These are phyloP conservation scores for Phaeosphaeriaceae sp. DNA, from an alignment of 2,329 filamentous ascomycete species.

Conservation along the genomic window DNA sequence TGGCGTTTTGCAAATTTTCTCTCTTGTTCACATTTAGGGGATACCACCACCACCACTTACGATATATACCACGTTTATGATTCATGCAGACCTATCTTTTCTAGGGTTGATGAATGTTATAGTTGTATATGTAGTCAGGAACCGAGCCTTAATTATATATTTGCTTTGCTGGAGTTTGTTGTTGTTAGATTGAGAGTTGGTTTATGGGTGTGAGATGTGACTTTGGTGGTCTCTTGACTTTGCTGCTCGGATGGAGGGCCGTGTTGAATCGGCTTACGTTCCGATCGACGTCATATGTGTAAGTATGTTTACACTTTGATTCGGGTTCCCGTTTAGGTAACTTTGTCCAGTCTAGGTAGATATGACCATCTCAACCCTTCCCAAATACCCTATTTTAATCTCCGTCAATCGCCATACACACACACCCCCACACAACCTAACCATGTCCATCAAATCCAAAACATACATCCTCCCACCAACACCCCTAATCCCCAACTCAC, in stretches of 20 bases:
- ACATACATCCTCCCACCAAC: constrained; percentile 34
- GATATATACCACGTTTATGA: background rate
- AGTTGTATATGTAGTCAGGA: background rate
- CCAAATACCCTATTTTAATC: too few species aligned
- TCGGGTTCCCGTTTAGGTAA: too few species aligned
- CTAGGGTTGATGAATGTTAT: background rate
- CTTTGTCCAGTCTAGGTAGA: too few species aligned
- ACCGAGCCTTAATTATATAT: background rate
- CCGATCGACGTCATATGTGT: too few species aligned
- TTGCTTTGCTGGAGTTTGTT: background rate
- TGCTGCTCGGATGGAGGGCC: too few species aligned
- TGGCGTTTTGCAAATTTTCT: background rate
- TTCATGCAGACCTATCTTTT: background rate
- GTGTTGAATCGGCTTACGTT: too few species aligned
- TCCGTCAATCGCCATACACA: too few species aligned
- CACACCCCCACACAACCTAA: background rate
- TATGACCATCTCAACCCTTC: too few species aligned
- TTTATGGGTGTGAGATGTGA: too few species aligned
- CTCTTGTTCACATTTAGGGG: background rate
- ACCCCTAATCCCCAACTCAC: constrained; percentile 50
- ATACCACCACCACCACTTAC: background rate
- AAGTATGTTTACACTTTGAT: too few species aligned
- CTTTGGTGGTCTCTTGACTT: too few species aligned
- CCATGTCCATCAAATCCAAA: constrained; percentile 20
- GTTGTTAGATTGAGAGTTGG: too few species aligned